Evolutionary conservation across 2,329 filamentous ascomycete genomes (phyloP).

Genomic region (Talaromyces sp.): DNA sequence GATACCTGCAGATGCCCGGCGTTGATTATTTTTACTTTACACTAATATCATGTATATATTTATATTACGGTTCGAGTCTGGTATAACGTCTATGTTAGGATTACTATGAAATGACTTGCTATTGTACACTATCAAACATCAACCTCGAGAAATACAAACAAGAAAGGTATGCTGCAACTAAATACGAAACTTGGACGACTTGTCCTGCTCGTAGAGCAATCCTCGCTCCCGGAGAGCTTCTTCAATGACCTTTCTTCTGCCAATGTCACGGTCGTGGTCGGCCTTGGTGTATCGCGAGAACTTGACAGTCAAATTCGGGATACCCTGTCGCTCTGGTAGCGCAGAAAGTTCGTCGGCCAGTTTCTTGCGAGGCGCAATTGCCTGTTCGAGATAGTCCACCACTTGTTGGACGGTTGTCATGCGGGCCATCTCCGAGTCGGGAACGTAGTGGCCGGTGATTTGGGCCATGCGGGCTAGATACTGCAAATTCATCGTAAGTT

Average conservation of each 20-base stretch:
- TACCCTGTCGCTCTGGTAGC: conserved; percentile 46
- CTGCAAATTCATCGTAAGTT: conserved; percentile 42
- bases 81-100: conserved; percentile 8
- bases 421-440: conserved; percentile 48
- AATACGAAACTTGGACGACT: conserved; percentile 37
- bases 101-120: conserved; percentile 11
- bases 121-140: conserved; percentile 21
- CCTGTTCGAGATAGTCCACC: conserved; percentile 44
- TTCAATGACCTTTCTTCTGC: conserved; percentile 75
- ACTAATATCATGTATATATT: background rate
- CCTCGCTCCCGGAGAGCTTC: conserved; percentile 60
- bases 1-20: conserved; percentile 42
- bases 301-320: conserved; percentile 68
- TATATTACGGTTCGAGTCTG: conserved; percentile 1
- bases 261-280: conserved; percentile 65
- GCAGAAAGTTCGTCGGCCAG: conserved; percentile 44
- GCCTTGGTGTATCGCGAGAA: conserved; percentile 61
- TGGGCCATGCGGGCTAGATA: conserved; percentile 75
- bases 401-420: conserved; percentile 52
- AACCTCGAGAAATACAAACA: background rate
- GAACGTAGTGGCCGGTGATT: conserved; percentile 69
- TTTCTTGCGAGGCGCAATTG: conserved; percentile 44
- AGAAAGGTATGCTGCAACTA: conserved; percentile 3
- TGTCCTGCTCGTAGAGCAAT: conserved; percentile 29
- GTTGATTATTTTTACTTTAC: conserved; percentile 18